Base-by-base conservation (phyloP, 495 filamentous ascomycete genomes). In the Venustampulla echinocandica region DNA sequence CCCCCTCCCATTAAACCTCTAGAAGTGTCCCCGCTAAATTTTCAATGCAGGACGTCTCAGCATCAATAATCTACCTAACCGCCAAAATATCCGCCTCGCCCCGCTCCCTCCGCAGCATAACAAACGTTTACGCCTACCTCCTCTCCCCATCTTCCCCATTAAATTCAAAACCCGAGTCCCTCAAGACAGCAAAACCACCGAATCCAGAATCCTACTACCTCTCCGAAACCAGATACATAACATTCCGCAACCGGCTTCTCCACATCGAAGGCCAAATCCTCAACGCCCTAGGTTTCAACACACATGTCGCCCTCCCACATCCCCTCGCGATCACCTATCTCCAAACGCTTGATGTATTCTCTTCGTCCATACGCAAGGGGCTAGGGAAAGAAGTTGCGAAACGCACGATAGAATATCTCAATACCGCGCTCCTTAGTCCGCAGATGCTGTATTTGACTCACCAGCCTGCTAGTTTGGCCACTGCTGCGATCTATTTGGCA, bases 361-460 rank as follows among this genome's bases (percentile, higher is more conserved):
- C 35, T 10, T 18, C 69, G 53, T 9, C 47, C 18, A 9, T 34
- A 54, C 30, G 43, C 9, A 10, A 39, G n/a, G 42, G 21, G 3
- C n/a, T 18, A 4, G 61, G 57, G 42, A 60, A 55, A 7, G 61
- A 55, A 7, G 68, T 95, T 2, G 77, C 84, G 5, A 67, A 66
- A 39, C 70, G 79, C 18, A 75, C 79, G 2, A 67, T 95, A 27
- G 48, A 38, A 21, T 80, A 96, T 53, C 75, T 98, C 0, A 97
- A 93, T 58, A 77, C 84, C 0, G 77, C 84, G 1, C 69, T 98
- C 18, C 64, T 96, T 3, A 90, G 83, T 18, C 92, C 90, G 18
- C 89, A 96, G 62, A 68, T 92, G 49, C 66, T 97, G 28, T 97
- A 93, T 58, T 66, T 95, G 9, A 97, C 93, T 3, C 86, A 93